A percentile compares a stretch with the other conserved stretches of the same genome.
These are phyloP conservation scores for Pholiota conissans DNA, from an alignment of 768 basidiomycete species.

Conservation along the genomic window DNA sequence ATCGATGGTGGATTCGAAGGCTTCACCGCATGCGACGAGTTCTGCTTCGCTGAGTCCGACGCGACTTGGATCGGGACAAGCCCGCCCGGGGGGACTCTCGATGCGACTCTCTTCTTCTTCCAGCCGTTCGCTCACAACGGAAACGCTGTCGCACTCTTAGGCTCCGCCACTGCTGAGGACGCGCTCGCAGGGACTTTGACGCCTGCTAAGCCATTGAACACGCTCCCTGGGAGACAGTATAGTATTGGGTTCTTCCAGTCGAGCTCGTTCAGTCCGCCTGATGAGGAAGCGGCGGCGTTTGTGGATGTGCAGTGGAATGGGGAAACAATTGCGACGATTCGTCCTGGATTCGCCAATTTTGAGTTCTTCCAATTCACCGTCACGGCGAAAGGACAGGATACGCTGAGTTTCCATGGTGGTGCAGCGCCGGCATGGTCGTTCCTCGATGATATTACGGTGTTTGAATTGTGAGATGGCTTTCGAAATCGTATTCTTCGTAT, in stretches of 20 bases:
- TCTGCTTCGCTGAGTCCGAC: conserved; percentile 38
- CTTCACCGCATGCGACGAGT: conserved; percentile 32
- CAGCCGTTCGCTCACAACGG: conserved; percentile 37
- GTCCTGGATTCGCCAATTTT: conserved; percentile 37
- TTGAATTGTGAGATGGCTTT: conserved; percentile 21
- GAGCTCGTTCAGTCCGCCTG: conserved; percentile 34
- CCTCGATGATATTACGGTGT: conserved; percentile 42
- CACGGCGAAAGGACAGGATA: conserved; percentile 34
- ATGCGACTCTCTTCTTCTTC: conserved; percentile 44
- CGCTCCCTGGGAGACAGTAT: conserved; percentile 37
- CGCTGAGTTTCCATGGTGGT: conserved; percentile 41
- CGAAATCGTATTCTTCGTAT: no score
- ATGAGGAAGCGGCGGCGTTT: conserved; percentile 31
- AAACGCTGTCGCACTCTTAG: conserved; percentile 34
- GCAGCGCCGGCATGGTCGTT: conserved; percentile 49
- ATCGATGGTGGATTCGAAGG: conserved; percentile 44
- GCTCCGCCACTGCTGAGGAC: conserved; percentile 38
- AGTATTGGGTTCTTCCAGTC: conserved; percentile 42
- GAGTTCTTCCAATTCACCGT: conserved; percentile 36
- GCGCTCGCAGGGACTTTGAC: conserved; percentile 32
- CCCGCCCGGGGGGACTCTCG: conserved; percentile 31
- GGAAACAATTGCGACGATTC: conserved; percentile 28
- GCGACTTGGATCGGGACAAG: conserved; percentile 38
- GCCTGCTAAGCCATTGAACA: conserved; percentile 29
- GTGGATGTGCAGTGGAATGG: conserved; percentile 48